phyloP scores from a whole-genome alignment of 441 rosid species.

The Eruca vesicaria region DNA sequence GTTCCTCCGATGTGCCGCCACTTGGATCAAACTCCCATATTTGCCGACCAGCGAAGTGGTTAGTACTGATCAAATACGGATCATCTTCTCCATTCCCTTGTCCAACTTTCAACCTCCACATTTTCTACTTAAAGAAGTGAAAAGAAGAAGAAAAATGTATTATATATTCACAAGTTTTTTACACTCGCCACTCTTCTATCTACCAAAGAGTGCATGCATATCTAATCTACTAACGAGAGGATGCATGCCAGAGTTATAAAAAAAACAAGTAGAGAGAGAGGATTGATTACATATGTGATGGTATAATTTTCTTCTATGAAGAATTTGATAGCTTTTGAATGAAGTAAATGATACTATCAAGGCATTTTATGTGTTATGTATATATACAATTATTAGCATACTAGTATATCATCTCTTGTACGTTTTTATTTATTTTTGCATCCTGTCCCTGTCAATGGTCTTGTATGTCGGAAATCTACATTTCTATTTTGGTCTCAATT shows the following conservation, averaged over 20 bases:
- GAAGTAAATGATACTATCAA: background rate
- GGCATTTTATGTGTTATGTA: background rate
- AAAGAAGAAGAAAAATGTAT: background rate
- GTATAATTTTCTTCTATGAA: background rate
- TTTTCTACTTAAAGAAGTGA: background rate
- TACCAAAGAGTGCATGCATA: no score
- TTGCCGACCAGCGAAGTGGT: conserved; percentile 49
- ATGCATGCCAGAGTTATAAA: no score
- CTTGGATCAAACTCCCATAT: conserved; percentile 49
- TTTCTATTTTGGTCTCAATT: no score
- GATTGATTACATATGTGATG: background rate
- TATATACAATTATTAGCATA: no score
- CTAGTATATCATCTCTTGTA: no score
- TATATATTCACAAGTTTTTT: background rate
- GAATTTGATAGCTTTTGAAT: background rate
- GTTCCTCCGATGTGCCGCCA: conserved; percentile 41
- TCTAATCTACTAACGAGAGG: no score
- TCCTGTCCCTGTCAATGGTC: no score
- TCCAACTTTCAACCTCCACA: conserved; percentile 52
- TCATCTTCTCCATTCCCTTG: conserved; percentile 27
- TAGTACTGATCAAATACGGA: conserved; percentile 46
- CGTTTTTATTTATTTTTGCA: no score
- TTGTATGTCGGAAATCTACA: no score
- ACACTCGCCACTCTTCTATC: no score
- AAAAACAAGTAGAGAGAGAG: no score